These are phyloP conservation scores for Spiraea crenata DNA, from an alignment of 331 rosid species.

Conservation along the genomic window DNA sequence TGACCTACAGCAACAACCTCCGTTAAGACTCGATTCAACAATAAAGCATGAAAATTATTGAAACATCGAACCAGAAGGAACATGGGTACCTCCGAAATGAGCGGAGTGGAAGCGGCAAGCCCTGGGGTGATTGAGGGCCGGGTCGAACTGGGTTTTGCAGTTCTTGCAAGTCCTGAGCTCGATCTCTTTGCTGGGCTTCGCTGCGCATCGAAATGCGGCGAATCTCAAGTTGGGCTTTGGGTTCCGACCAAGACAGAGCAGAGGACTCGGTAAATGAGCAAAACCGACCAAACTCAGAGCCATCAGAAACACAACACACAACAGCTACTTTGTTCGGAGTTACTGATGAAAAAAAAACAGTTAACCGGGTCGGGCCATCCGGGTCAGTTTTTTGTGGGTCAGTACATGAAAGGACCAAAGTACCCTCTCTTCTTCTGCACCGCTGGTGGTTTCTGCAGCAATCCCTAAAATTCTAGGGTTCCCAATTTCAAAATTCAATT, in stretches of 20 bases:
- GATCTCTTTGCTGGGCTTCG: constrained; percentile 16
- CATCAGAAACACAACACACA: constrained; percentile 13
- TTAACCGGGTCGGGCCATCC: neutral
- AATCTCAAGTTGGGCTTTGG: constrained; percentile 10
- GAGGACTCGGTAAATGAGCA: constrained; percentile 14
- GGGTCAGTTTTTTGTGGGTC: neutral
- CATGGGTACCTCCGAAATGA: constrained; percentile 48
- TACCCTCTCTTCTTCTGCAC: neutral
- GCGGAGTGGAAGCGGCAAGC: constrained; percentile 54
- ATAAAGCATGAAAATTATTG: no score
- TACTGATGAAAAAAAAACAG: no score
- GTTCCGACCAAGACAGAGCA: constrained; percentile 11
- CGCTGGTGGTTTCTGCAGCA: neutral
- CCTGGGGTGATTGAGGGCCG: constrained; percentile 40
- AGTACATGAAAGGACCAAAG: neutral
- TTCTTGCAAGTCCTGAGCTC: constrained; percentile 47
- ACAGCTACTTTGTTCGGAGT: neutral
- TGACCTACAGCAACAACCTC: neutral
- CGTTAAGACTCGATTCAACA: neutral
- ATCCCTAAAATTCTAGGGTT: neutral
- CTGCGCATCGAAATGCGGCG: constrained; percentile 25
- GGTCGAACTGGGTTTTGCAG: constrained; percentile 52
- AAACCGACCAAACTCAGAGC: constrained; percentile 19
- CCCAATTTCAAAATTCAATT: neutral
- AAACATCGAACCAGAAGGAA: neutral